These are phyloP conservation scores for Camelina hispida DNA, from an alignment of 345 rosid genomes.

Conservation along the genomic window DNA sequence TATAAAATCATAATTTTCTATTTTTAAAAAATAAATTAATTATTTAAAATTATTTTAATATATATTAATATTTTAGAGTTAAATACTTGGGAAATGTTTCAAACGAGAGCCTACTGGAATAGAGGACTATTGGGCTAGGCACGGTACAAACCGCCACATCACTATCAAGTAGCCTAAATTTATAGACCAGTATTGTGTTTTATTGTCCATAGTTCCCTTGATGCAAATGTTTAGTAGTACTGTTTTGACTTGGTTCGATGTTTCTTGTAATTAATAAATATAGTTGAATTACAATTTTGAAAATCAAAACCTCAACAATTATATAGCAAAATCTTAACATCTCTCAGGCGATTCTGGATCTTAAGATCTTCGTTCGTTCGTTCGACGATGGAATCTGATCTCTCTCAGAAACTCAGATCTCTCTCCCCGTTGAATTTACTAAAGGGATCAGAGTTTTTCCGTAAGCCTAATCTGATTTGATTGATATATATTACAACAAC, in stretches of 20 bases:
- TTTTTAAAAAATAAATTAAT: too few relatives aligned
- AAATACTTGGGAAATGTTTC: too few relatives aligned
- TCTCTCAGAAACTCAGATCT: slow-evolving; percentile 18
- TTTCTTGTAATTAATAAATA: slow-evolving; percentile 15
- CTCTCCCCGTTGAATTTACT: slow-evolving; percentile 32
- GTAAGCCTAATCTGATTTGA: slow-evolving; percentile 2
- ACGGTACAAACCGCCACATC: slow-evolving; percentile 93
- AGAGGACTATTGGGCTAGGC: too few relatives aligned
- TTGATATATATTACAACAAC: slow-evolving; percentile 19
- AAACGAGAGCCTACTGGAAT: too few relatives aligned
- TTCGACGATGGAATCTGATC: slow-evolving; percentile 19
- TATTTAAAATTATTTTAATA: too few relatives aligned
- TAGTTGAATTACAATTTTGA: not conserved
- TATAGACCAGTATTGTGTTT: not conserved
- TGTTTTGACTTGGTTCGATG: slow-evolving; percentile 21
- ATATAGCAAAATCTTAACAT: not conserved
- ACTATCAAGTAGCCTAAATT: slow-evolving; percentile 74
- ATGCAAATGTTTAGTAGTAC: too few relatives aligned
- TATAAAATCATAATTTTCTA: too few relatives aligned
- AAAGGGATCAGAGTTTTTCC: slow-evolving; percentile 9
- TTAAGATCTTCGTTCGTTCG: slow-evolving; percentile 14
- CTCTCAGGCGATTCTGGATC: slow-evolving; percentile 46
- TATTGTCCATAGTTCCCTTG: too few relatives aligned
- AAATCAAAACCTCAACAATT: not conserved
- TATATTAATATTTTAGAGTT: too few relatives aligned